Base-by-base conservation (phyloP, 371 early-diverging fungal genomes). In the Smittium culicis region DNA sequence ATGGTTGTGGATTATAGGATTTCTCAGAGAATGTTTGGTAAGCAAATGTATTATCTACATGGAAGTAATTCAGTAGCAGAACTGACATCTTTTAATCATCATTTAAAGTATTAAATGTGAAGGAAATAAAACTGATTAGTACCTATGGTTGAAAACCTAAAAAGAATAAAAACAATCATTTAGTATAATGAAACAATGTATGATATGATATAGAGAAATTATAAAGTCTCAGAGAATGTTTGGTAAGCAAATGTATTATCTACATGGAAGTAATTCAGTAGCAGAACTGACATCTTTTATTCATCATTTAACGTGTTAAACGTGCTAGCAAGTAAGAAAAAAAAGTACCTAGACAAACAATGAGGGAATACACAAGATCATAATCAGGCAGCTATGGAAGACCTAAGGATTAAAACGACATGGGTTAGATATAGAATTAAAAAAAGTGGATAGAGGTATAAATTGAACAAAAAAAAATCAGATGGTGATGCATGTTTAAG, bases 401-500 rank as follows among this genome's bases (percentile, higher is more conserved):
- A 14, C 45, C 8, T 45, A 20, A 14, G 8, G 45, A 14, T 45
- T 14, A 45, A 45, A 8, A 45, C 27, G 5, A 57, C 57, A n/a
- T 57, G 25, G 25, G 14, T 27, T 57, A 57, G 27, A 57, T 16
- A 20, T 57, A 57, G 14, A 16, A 14, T n/a, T 20, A 57, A 57
- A 57, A 57, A 3, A 57, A n/a, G 5, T 20, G 25, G 57, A 5
- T n/a, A 57, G n/a, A 25, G 27, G 25, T 57, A n/a, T 5, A 57
- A 3, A 57, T 20, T 5, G 27, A n/a, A 25, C 5, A 57, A 57
- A 25, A 57, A 57, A 14, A n/a, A 57, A 57, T 57, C 57, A 57
- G 57, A 57, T 57, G 57, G 57, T 57, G 57, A 57, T 57, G 57
- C 57, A 57, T 57, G 57, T 57, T 45, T 20, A 57, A 57, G 14